These are phyloP conservation scores for Drosera spatulata DNA, from an alignment of 179 eudicot species.

Conservation along the genomic window DNA sequence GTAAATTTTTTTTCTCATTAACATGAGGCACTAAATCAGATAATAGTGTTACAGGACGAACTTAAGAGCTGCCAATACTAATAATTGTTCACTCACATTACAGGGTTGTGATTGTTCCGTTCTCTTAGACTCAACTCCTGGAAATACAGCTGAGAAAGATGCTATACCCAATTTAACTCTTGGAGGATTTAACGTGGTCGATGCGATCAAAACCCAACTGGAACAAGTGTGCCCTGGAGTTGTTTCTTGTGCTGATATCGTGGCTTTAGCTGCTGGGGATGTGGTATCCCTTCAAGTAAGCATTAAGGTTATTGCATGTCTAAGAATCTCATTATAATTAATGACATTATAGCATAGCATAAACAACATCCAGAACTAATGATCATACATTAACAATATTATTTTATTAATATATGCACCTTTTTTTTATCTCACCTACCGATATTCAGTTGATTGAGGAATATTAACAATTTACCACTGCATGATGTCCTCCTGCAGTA, in stretches of 20 bases:
- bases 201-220: neutral
- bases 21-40: too few species aligned
- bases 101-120: slow-evolving; percentile 50
- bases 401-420: too few species aligned
- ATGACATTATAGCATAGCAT: too few species aligned
- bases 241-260: slow-evolving; percentile 3
- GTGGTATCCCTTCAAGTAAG: slow-evolving; percentile 32
- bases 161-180: neutral
- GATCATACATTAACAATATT: too few species aligned
- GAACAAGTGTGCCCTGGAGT: slow-evolving; percentile 2
- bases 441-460: too few species aligned
- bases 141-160: slow-evolving; percentile 6
- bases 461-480: too few species aligned
- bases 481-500: slow-evolving; percentile 1
- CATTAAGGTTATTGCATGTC: neutral
- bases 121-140: slow-evolving; percentile 17
- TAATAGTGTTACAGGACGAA: too few species aligned
- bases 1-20: too few species aligned
- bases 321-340: too few species aligned
- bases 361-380: too few species aligned
- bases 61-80: too few species aligned
- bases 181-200: neutral
- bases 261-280: slow-evolving; percentile 32
- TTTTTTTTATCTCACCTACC: too few species aligned
- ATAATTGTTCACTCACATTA: neutral